Conservation (phyloP, 2,329 filamentous ascomycete species). For the Gyromitra esculenta region DNA sequence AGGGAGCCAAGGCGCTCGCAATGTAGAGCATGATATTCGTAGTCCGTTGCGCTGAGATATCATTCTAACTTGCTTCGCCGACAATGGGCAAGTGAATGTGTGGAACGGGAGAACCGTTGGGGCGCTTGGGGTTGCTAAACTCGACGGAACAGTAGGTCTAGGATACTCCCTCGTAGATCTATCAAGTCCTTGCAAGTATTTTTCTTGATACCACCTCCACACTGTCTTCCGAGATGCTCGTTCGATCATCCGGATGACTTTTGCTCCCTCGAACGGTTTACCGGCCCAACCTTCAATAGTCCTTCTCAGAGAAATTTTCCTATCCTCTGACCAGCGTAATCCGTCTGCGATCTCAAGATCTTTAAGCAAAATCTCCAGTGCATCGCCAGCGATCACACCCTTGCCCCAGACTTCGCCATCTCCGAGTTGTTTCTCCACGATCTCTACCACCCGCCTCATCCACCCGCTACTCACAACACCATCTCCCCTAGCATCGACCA, state of each 20-base stretch:
- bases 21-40: conserved; percentile 88
- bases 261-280: conserved; percentile 86
- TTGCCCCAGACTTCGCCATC: conserved; percentile 89
- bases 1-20: conserved; percentile 87
- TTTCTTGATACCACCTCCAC: conserved; percentile 89
- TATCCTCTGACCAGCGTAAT: conserved; percentile 59
- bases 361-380: conserved; percentile 64
- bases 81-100: conserved; percentile 94
- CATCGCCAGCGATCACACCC: conserved; percentile 70
- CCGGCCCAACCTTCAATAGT: conserved; percentile 72
- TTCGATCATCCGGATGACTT: conserved; percentile 83
- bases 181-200: conserved; percentile 71
- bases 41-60: conserved; percentile 96
- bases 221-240: conserved; percentile 79
- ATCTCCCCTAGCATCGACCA: conserved; percentile 74
- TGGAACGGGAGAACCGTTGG: conserved; percentile 97
- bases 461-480: conserved; percentile 75
- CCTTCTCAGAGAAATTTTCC: conserved; percentile 59
- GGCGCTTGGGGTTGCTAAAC: conserved; percentile 81
- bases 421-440: conserved; percentile 85
- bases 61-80: conserved; percentile 86
- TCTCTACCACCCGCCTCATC: conserved; percentile 88
- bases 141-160: conserved; percentile 76
- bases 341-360: conserved; percentile 63
- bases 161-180: conserved; percentile 71